Evolutionary conservation across 805 yeast species (phyloP).

Genomic region (Maudiozyma saulgeensis): DNA sequence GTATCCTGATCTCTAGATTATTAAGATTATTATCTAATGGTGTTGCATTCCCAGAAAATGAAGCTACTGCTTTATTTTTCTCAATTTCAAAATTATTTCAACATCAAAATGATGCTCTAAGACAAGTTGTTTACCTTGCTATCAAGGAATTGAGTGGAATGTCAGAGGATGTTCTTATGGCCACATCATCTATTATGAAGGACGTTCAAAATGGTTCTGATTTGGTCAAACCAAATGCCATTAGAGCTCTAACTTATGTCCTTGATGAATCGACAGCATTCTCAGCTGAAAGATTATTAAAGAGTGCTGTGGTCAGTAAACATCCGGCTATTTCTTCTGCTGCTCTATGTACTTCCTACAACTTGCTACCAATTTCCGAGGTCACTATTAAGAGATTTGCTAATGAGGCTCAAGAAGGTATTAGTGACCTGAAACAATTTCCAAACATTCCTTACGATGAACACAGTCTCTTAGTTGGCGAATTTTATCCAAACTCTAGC

Average conservation of each 20-base stretch:
- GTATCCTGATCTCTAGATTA: slow-evolving; percentile 71
- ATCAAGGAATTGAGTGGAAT: slow-evolving; percentile 80
- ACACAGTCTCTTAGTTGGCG: slow-evolving; percentile 6
- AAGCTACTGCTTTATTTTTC: slow-evolving; percentile 87
- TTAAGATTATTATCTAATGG: slow-evolving; percentile 78
- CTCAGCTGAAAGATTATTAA: slow-evolving; percentile 85
- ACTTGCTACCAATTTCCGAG: slow-evolving; percentile 78
- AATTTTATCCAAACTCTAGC: slow-evolving; percentile 58
- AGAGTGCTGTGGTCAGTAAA: slow-evolving; percentile 83
- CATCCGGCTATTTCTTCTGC: slow-evolving; percentile 86
- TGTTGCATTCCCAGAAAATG: slow-evolving; percentile 76
- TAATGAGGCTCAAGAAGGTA: slow-evolving; percentile 90
- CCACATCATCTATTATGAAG: slow-evolving; percentile 94
- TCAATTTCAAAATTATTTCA: slow-evolving; percentile 92
- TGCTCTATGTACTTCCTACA: slow-evolving; percentile 87
- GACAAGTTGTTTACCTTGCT: slow-evolving; percentile 90
- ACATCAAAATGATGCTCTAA: slow-evolving; percentile 69
- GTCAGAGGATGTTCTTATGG: slow-evolving; percentile 92
- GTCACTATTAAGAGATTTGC: slow-evolving; percentile 91
- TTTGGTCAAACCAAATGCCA: slow-evolving; percentile 86
- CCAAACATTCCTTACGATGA: slow-evolving; percentile 12
- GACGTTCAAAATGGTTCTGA: slow-evolving; percentile 87
- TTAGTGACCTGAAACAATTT: slow-evolving; percentile 36
- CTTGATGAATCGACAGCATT: slow-evolving; percentile 86
- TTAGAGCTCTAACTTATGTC: slow-evolving; percentile 82